A percentile compares a stretch with the other conserved stretches of the same genome.
Conservation (phyloP, 306 rosid genomes). For the Castanopsis chinensis region DNA sequence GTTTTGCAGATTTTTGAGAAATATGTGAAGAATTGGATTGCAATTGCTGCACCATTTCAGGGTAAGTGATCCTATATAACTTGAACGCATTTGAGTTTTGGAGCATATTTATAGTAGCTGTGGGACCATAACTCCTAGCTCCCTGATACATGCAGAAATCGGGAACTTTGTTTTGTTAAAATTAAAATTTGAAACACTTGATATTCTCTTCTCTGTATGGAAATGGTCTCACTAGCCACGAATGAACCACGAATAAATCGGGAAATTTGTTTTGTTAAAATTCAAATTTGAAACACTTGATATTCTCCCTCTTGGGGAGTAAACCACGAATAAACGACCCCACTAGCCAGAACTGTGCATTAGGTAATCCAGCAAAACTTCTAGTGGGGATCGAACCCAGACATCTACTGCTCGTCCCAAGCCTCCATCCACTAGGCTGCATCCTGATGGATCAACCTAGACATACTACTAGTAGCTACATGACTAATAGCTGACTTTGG, state of each 20-base stretch:
- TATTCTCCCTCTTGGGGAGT: not conserved
- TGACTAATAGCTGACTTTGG: not conserved
- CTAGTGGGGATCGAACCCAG: too few species aligned
- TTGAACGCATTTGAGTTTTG: not conserved
- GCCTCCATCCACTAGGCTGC: too few species aligned
- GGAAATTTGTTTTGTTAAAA: not conserved
- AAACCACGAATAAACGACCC: too few species aligned
- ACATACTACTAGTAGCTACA: not conserved
- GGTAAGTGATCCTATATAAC: slow-evolving; percentile 48
- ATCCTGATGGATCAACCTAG: too few species aligned
- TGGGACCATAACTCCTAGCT: slow-evolving; percentile 6
- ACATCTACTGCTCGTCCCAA: too few species aligned
- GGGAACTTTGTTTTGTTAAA: not conserved
- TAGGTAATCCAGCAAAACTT: too few species aligned
- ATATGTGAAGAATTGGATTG: slow-evolving; percentile 95
- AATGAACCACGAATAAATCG: too few species aligned
- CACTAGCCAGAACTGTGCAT: too few species aligned
- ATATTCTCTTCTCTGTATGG: not conserved
- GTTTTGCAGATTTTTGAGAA: slow-evolving; percentile 88
- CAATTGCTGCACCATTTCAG: slow-evolving; percentile 90
- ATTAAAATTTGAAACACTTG: not conserved
- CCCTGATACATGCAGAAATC: slow-evolving; percentile 14
- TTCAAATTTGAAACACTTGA: not conserved
- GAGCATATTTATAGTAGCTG: not conserved
- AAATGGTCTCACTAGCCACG: too few species aligned